Evolutionary conservation across 768 basidiomycete species (phyloP).

Genomic region (Asterophora lycoperdoides): DNA sequence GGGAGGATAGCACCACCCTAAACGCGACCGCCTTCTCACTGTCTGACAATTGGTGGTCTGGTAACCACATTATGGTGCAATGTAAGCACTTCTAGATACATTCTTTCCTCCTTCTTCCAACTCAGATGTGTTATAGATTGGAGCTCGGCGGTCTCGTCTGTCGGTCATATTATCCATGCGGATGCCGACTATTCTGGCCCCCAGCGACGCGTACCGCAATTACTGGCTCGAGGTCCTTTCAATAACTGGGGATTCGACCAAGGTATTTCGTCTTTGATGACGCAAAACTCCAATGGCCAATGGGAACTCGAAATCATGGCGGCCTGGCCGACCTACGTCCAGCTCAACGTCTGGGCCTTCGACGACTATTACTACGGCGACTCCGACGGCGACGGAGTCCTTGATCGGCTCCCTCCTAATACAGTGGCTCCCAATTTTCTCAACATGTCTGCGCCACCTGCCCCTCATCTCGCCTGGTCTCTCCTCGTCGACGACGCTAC

Average conservation of each 20-base stretch:
- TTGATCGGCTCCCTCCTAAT: slow-evolving; percentile 91
- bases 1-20: slow-evolving; percentile 71
- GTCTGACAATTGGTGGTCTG: slow-evolving; percentile 64
- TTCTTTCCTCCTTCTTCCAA: not conserved
- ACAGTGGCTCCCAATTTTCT: slow-evolving; percentile 79
- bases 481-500: slow-evolving; percentile 74
- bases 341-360: slow-evolving; percentile 87
- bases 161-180: slow-evolving; percentile 69
- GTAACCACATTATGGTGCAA: slow-evolving; percentile 85
- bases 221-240: slow-evolving; percentile 85
- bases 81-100: slow-evolving; percentile 44
- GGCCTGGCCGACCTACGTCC: slow-evolving; percentile 84
- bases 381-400: slow-evolving; percentile 76
- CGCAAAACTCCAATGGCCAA: slow-evolving; percentile 52
- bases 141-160: slow-evolving; percentile 60
- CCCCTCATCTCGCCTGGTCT: slow-evolving; percentile 86
- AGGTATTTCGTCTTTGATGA: slow-evolving; percentile 71
- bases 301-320: slow-evolving; percentile 92
- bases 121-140: slow-evolving; percentile 52
- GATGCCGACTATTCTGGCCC: slow-evolving; percentile 56
- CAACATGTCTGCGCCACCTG: slow-evolving; percentile 88
- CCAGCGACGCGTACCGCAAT: slow-evolving; percentile 77
- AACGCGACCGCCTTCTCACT: slow-evolving; percentile 51
- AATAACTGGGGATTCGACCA: slow-evolving; percentile 91
- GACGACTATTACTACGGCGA: slow-evolving; percentile 95